Percentiles rank a stretch among this genome's conserved stretches.
Conservation (phyloP, 352 stramenopile species). For the Nothophytophthora sp. region DNA sequence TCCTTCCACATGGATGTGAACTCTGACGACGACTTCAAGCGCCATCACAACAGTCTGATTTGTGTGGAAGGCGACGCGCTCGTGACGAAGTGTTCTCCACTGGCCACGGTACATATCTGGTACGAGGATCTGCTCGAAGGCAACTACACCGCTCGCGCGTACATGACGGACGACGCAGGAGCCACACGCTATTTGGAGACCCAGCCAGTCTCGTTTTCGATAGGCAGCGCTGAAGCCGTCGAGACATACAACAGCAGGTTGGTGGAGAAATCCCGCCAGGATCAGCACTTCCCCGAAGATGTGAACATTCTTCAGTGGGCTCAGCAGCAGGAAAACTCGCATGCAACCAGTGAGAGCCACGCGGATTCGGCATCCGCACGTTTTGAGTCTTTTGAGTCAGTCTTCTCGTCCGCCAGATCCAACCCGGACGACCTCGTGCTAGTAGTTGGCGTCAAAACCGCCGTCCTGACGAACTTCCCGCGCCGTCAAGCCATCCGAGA, state of each 20-base stretch:
- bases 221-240: constrained; percentile 5
- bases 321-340: neutral
- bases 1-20: too few relatives aligned
- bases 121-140: constrained; percentile 4
- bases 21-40: too few relatives aligned
- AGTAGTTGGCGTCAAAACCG: constrained; percentile 48
- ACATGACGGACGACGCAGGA: neutral
- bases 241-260: constrained; percentile 1
- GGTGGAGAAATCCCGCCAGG: constrained; percentile 4
- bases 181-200: neutral
- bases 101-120: constrained; percentile 23
- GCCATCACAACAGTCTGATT: too few relatives aligned
- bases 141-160: constrained; percentile 6
- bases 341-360: neutral
- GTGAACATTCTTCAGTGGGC: constrained; percentile 18
- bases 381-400: constrained; percentile 1
- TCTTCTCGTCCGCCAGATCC: neutral
- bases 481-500: constrained; percentile 45
- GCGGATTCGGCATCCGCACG: too few relatives aligned
- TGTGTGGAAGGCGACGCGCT: constrained; percentile 12
- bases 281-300: constrained; percentile 21
- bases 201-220: constrained; percentile 1
- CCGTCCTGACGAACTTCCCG: constrained; percentile 27
- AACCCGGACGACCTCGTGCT: constrained; percentile 13
- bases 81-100: neutral